These are phyloP conservation scores for Fusarium odoratissimum DNA, from an alignment of 2,329 filamentous ascomycete genomes.

Conservation along the genomic window DNA sequence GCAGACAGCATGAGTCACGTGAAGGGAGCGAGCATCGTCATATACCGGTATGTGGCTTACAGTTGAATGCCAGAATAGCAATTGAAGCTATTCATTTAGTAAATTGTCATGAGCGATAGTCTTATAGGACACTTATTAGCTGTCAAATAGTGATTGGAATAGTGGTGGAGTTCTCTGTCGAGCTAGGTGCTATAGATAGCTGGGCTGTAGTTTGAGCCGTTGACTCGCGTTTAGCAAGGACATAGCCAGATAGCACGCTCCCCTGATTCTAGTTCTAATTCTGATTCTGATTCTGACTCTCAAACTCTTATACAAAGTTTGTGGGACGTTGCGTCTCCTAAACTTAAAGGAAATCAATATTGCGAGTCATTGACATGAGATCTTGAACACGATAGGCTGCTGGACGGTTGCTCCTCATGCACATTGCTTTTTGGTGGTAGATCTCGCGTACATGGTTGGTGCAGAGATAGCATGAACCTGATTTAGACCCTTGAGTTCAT, in stretches of 20 bases:
- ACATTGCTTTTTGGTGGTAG: constrained; percentile 30
- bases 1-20: constrained; percentile 19
- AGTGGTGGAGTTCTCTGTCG: constrained; percentile 18
- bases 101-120: background rate
- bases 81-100: background rate
- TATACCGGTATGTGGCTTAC: background rate
- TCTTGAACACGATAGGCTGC: constrained; percentile 2
- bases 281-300: background rate
- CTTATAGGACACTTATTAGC: background rate
- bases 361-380: constrained; percentile 12
- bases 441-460: constrained; percentile 5
- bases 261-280: constrained; percentile 1
- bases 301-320: background rate
- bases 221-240: constrained; percentile 19
- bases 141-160: background rate
- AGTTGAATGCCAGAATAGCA: background rate
- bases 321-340: background rate
- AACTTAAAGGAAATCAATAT: constrained; percentile 3
- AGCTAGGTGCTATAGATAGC: constrained; percentile 4
- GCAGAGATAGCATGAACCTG: background rate
- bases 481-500: constrained; percentile 3
- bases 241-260: background rate
- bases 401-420: background rate
- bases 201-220: constrained; percentile 32
- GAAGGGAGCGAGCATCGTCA: constrained; percentile 3